Conservation (phyloP, 257 asterid species). For the Solanum dulcamara region DNA sequence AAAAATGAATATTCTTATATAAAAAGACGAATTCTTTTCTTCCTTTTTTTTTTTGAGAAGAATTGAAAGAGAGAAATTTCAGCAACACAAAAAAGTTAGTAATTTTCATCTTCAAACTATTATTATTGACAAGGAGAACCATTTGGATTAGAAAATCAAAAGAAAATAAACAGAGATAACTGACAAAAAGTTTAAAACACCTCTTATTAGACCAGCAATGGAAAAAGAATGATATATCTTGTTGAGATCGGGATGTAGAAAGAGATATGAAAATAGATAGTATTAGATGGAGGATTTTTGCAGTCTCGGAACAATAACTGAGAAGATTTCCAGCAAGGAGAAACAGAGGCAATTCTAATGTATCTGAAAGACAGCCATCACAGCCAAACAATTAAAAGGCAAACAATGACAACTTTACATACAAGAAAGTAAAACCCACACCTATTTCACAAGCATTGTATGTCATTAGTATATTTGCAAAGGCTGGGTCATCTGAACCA, state of each 20-base stretch:
- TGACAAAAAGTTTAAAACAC: not conserved
- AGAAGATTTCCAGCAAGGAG: not conserved
- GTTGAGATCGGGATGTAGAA: not conserved
- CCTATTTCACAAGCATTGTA: slow-evolving; percentile 80
- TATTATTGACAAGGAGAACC: not conserved
- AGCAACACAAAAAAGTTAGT: not conserved
- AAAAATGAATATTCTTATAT: not conserved
- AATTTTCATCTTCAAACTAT: not conserved
- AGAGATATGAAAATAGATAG: not conserved
- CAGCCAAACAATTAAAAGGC: not conserved
- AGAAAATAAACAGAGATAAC: not conserved
- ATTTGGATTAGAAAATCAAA: not conserved
- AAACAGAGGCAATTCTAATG: not conserved
- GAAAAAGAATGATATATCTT: not conserved
- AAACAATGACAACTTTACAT: not conserved
- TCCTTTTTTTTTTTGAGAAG: not conserved
- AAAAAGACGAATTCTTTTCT: not conserved
- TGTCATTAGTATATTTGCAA: slow-evolving; percentile 57
- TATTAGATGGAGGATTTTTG: not conserved
- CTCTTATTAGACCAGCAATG: not conserved
- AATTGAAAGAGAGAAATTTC: not conserved
- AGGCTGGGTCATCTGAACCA: slow-evolving; percentile 68
- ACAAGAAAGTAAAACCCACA: slow-evolving; percentile 10
- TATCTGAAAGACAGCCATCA: not conserved
- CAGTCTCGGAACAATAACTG: not conserved